Conservation (phyloP, 352 stramenopile genomes). For the Phytophthora tentaculata region DNA sequence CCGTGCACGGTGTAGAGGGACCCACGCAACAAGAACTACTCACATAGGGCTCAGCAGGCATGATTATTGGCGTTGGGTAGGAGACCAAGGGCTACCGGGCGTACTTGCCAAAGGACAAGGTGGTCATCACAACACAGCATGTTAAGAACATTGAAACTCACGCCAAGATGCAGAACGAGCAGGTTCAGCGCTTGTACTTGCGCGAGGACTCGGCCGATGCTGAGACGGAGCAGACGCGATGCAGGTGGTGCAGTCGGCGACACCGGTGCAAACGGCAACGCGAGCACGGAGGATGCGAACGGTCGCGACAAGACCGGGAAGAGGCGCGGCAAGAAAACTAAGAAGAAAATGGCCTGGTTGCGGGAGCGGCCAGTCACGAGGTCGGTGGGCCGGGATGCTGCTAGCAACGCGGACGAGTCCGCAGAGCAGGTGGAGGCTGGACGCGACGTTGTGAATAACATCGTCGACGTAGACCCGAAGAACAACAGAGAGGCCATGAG, state of each 20-base stretch:
- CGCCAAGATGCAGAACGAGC: neutral
- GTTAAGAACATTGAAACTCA: neutral
- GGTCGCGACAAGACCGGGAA: neutral
- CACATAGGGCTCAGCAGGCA: neutral
- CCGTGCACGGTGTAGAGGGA: neutral
- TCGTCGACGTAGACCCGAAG: neutral
- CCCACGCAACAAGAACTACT: conserved; percentile 1
- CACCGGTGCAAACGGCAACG: too few relatives aligned
- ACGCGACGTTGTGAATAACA: neutral
- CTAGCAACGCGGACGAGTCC: neutral
- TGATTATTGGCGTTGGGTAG: neutral
- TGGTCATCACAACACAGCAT: neutral
- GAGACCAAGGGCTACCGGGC: neutral
- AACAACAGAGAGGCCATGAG: conserved; percentile 3
- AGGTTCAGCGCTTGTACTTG: neutral
- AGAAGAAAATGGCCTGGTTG: neutral
- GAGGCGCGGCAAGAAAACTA: neutral
- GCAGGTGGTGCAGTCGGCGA: neutral
- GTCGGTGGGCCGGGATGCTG: neutral
- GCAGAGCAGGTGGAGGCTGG: too few relatives aligned
- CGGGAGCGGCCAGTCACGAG: neutral
- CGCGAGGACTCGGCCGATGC: neutral
- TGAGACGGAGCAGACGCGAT: neutral
- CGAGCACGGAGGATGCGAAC: neutral
- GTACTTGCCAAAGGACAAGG: neutral